phyloP scores from a whole-genome alignment of 192 early-diverging fungal genomes.

The Coemansia sp. region DNA sequence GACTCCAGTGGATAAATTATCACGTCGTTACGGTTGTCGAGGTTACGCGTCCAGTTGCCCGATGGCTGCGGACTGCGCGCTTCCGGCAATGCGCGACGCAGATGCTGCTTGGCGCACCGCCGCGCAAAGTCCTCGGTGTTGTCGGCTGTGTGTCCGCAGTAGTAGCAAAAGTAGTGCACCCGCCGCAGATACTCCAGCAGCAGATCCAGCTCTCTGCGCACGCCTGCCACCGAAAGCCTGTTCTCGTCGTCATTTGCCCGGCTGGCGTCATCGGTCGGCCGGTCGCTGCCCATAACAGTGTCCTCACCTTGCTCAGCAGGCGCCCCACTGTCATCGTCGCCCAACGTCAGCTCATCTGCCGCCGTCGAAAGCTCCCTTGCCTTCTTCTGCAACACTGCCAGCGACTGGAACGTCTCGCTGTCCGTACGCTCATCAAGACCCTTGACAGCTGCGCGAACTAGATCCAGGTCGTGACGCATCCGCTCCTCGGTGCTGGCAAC shows the following conservation, averaged over 20 bases:
- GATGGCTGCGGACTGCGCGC: slow-evolving; percentile 39
- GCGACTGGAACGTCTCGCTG: slow-evolving; percentile 33
- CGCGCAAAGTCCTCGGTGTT: slow-evolving; percentile 82
- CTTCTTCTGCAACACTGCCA: slow-evolving; percentile 33
- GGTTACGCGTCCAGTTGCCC: slow-evolving; percentile 46
- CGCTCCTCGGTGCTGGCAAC: slow-evolving; percentile 68
- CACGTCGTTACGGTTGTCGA: slow-evolving; percentile 56
- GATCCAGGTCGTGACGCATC: slow-evolving; percentile 72
- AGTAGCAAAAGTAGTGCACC: slow-evolving; percentile 95
- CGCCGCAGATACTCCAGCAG: slow-evolving; percentile 81
- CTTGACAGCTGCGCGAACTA: slow-evolving; percentile 54
- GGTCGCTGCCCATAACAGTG: slow-evolving; percentile 23
- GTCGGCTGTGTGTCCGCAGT: slow-evolving; percentile 82
- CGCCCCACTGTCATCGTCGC: slow-evolving; percentile 29
- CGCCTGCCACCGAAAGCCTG: slow-evolving; percentile 19
- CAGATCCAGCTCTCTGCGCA: slow-evolving; percentile 67
- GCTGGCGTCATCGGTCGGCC: slow-evolving; percentile 11
- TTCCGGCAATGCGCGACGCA: slow-evolving; percentile 42
- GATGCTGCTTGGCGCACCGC: slow-evolving; percentile 66
- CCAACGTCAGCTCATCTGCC: slow-evolving; percentile 20
- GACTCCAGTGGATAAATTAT: slow-evolving; percentile 56
- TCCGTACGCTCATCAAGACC: slow-evolving; percentile 47
- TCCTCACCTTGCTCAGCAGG: slow-evolving; percentile 21
- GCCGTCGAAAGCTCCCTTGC: slow-evolving; percentile 32
- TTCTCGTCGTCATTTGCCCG: slow-evolving; percentile 8